Conservation (phyloP, 2,329 filamentous ascomycete genomes). For the Fusarium xyrophilum region DNA sequence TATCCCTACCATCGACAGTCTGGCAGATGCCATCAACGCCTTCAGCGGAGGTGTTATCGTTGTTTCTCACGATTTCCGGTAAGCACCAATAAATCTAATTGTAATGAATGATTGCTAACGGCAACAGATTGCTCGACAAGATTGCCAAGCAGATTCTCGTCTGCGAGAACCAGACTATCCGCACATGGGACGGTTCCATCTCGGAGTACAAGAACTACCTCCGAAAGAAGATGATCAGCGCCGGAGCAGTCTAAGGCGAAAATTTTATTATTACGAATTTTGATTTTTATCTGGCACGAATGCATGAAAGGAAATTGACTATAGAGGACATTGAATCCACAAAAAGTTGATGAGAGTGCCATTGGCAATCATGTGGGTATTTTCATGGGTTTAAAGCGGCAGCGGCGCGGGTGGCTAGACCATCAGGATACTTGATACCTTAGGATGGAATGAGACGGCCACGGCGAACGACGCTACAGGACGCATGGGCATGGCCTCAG, state of each 20-base stretch:
- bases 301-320: conserved; percentile 40
- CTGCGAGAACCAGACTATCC: conserved; percentile 96
- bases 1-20: conserved; percentile 96
- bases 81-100: conserved; percentile 47
- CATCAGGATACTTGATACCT: conserved; percentile 39
- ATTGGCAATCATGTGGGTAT: conserved; percentile 39
- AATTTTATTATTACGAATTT: conserved; percentile 20
- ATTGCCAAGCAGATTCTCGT: conserved; percentile 99
- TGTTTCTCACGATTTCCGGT: conserved; percentile 99
- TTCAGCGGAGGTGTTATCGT: conserved; percentile 97
- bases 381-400: conserved; percentile 42
- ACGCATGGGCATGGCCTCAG: conserved; percentile 43
- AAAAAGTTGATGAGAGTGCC: conserved; percentile 42
- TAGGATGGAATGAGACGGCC: conserved; percentile 33
- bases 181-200: conserved; percentile 86
- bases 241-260: conserved; percentile 77
- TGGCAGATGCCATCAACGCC: conserved; percentile 97
- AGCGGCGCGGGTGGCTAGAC: conserved; percentile 35
- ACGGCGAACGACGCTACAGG: conserved; percentile 40
- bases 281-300: conserved; percentile 32
- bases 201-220: conserved; percentile 98
- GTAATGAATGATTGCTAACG: conserved; percentile 21
- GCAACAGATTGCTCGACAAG: conserved; percentile 87
- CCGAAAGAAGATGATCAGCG: conserved; percentile 96
- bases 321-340: conserved; percentile 42